Conservation (phyloP, 257 asterid species). For the Ehretia macrophylla region DNA sequence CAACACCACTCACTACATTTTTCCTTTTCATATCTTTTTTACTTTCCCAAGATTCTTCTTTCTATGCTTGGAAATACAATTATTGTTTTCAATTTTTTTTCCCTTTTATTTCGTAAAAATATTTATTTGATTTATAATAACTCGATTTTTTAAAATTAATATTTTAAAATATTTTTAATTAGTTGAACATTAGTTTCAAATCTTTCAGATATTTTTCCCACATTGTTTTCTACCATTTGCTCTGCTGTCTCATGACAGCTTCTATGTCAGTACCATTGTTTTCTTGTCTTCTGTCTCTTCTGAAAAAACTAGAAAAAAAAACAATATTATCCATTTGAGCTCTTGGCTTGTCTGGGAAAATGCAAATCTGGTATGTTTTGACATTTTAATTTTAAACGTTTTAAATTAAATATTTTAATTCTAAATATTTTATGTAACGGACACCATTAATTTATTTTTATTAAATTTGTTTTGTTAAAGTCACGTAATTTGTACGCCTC, state of each 20-base stretch:
- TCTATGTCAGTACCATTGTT: slow-evolving; percentile 27
- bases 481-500: no score
- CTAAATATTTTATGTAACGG: no score
- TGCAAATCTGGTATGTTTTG: no score
- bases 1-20: slow-evolving; percentile 14
- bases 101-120: neutral
- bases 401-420: no score
- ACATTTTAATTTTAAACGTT: no score
- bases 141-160: no score
- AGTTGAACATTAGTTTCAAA: slow-evolving; percentile 18
- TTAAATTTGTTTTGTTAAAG: no score
- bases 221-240: neutral
- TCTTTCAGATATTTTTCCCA: slow-evolving; percentile 3
- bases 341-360: no score
- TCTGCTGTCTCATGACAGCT: slow-evolving; percentile 19
- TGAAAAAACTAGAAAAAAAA: neutral
- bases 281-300: slow-evolving; percentile 18
- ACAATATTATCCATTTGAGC: slow-evolving; percentile 10
- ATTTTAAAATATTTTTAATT: slow-evolving; percentile 7
- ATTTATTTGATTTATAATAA: no score
- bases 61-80: neutral
- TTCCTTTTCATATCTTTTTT: slow-evolving; percentile 4
- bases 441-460: no score
- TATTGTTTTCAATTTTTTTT: neutral
- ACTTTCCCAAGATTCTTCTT: slow-evolving; percentile 17